Conservation (phyloP, 805 yeast genomes). For the Ogataea glucozyma region DNA sequence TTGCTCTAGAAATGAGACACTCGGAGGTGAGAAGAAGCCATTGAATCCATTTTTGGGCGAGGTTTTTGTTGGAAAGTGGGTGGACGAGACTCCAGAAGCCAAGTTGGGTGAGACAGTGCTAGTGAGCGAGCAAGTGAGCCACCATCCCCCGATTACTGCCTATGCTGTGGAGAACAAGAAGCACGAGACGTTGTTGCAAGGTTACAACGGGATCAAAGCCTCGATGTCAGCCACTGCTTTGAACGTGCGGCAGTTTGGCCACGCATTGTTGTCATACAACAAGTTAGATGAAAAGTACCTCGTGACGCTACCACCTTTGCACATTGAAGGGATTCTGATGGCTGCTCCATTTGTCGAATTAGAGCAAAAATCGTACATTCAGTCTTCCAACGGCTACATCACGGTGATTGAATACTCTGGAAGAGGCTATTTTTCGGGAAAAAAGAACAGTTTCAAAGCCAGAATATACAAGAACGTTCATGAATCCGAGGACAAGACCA, state of each 20-base stretch:
- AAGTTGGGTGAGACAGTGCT: conserved; percentile 74
- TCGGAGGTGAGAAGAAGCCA: conserved; percentile 97
- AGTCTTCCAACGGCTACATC: conserved; percentile 74
- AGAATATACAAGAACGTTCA: conserved; percentile 62
- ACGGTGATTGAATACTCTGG: conserved; percentile 81
- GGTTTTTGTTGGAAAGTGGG: conserved; percentile 88
- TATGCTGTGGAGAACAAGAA: conserved; percentile 77
- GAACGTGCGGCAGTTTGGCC: conserved; percentile 90
- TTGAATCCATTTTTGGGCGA: conserved; percentile 96
- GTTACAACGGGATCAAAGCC: conserved; percentile 88
- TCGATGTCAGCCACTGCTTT: conserved; percentile 75
- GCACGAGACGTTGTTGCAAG: conserved; percentile 70
- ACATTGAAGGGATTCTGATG: conserved; percentile 87
- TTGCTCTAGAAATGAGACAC: conserved; percentile 84
- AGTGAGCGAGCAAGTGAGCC: conserved; percentile 90
- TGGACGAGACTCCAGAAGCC: conserved; percentile 47
- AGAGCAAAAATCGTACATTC: conserved; percentile 85
- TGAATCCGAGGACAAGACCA: conserved; percentile 49
- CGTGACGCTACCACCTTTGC: conserved; percentile 90
- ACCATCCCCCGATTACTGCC: conserved; percentile 98
- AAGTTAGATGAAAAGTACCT: conserved; percentile 67
- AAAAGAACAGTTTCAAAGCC: conserved; percentile 90
- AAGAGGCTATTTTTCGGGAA: conserved; percentile 93
- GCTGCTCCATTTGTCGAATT: conserved; percentile 95
- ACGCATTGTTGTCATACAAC: conserved; percentile 70